These are phyloP conservation scores for Coemansia guatemalensis DNA, from an alignment of 192 early-diverging fungal species.

Conservation along the genomic window DNA sequence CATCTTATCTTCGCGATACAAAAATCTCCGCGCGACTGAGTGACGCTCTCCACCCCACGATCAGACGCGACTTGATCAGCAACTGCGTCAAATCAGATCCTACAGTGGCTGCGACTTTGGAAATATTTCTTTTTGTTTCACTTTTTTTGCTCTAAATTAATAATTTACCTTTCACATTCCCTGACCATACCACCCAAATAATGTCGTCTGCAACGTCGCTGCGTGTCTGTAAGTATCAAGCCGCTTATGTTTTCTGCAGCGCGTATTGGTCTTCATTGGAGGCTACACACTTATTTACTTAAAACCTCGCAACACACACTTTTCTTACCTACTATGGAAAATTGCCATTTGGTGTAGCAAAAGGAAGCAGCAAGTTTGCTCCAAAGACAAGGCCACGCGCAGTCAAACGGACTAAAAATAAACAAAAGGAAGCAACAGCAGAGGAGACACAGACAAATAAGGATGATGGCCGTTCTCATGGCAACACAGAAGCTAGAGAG, in stretches of 20 bases:
- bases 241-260: neutral
- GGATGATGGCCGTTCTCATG: slow-evolving; percentile 3
- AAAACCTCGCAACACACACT: neutral
- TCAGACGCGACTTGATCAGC: neutral
- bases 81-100: neutral
- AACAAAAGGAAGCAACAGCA: neutral
- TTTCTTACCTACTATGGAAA: neutral
- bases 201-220: slow-evolving; percentile 35
- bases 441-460: neutral
- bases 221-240: slow-evolving; percentile 32
- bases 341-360: slow-evolving; percentile 16
- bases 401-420: slow-evolving; percentile 8
- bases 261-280: neutral
- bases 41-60: too few species aligned
- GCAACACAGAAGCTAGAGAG: neutral
- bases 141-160: neutral
- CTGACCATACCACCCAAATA: neutral
- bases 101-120: neutral
- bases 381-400: slow-evolving; percentile 42
- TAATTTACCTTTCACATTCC: neutral
- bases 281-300: neutral
- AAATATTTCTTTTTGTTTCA: neutral
- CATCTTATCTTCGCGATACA: neutral
- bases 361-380: slow-evolving; percentile 39
- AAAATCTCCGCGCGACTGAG: neutral